phyloP scores from a whole-genome alignment of 2,329 filamentous ascomycete species.

The Aureobasidium sp. region DNA sequence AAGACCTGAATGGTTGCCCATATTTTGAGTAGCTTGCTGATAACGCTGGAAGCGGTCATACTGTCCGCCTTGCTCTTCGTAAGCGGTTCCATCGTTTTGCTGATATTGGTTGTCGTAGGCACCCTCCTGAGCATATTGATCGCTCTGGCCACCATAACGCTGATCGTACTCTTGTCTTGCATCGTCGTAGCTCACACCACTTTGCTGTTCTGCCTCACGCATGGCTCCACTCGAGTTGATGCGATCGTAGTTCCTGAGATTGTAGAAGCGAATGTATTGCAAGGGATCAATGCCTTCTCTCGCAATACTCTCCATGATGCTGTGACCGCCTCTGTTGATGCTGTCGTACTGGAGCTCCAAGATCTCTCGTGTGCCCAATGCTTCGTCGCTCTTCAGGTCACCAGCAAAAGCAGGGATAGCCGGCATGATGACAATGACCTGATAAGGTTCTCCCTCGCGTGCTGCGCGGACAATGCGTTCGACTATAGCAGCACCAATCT shows the following conservation, averaged over 20 bases:
- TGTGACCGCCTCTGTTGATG: slow-evolving; percentile 68
- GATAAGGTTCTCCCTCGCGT: slow-evolving; percentile 57
- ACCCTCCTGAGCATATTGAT: slow-evolving; percentile 26
- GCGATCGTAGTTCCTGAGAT: slow-evolving; percentile 74
- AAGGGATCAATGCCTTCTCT: slow-evolving; percentile 60
- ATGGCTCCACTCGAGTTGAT: slow-evolving; percentile 63
- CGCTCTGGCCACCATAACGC: slow-evolving; percentile 29
- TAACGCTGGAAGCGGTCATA: slow-evolving; percentile 53
- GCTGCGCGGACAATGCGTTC: slow-evolving; percentile 67
- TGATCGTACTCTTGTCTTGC: slow-evolving; percentile 58
- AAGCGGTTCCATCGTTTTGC: slow-evolving; percentile 18
- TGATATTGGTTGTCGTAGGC: not conserved
- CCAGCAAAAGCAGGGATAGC: slow-evolving; percentile 76
- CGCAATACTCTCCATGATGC: slow-evolving; percentile 64
- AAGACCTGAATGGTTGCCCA: slow-evolving; percentile 38
- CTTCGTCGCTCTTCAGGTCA: slow-evolving; percentile 63
- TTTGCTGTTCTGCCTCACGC: slow-evolving; percentile 50
- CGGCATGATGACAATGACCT: slow-evolving; percentile 69
- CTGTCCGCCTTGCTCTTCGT: slow-evolving; percentile 20
- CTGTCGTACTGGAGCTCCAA: slow-evolving; percentile 82
- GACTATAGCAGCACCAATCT: slow-evolving; percentile 70
- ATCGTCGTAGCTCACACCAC: slow-evolving; percentile 60
- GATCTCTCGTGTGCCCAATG: slow-evolving; percentile 70
- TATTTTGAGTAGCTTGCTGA: slow-evolving; percentile 57
- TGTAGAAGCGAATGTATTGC: slow-evolving; percentile 76